Conservation (phyloP, 805 yeast genomes). For the Kazachstania africana region DNA sequence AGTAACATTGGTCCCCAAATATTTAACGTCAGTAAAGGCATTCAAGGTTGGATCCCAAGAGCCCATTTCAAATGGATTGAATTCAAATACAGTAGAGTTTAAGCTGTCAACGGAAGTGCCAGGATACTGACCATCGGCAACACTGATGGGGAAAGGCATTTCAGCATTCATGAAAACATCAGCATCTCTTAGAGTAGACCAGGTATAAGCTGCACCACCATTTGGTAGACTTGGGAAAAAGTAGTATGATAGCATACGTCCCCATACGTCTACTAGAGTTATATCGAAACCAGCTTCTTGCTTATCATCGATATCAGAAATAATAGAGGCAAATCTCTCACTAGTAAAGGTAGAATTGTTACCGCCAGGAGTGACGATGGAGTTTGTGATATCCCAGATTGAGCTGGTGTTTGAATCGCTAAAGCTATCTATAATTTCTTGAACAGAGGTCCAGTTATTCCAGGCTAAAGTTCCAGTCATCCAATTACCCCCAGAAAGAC, state of each 20-base stretch:
- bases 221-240: slow-evolving; percentile 50
- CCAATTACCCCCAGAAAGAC: slow-evolving; percentile 83
- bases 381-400: slow-evolving; percentile 59
- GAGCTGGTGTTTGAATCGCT: slow-evolving; percentile 28
- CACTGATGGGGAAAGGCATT: slow-evolving; percentile 65
- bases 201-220: slow-evolving; percentile 54
- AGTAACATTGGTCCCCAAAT: slow-evolving; percentile 53
- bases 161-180: slow-evolving; percentile 47
- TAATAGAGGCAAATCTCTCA: slow-evolving; percentile 34
- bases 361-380: slow-evolving; percentile 56
- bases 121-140: slow-evolving; percentile 57
- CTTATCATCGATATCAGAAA: slow-evolving; percentile 42
- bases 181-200: slow-evolving; percentile 45
- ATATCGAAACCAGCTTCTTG: slow-evolving; percentile 53
- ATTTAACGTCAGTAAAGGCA: slow-evolving; percentile 54
- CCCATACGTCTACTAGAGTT: slow-evolving; percentile 73
- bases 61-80: slow-evolving; percentile 65
- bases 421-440: slow-evolving; percentile 35
- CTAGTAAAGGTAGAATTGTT: slow-evolving; percentile 39
- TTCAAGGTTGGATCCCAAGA: slow-evolving; percentile 75
- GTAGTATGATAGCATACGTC: slow-evolving; percentile 61
- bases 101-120: slow-evolving; percentile 40
- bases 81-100: slow-evolving; percentile 60
- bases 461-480: slow-evolving; percentile 53
- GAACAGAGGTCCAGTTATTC: slow-evolving; percentile 65